Evolutionary conservation across 371 early-diverging fungal species (phyloP).

Genomic region (Apophysomyces elegans): DNA sequence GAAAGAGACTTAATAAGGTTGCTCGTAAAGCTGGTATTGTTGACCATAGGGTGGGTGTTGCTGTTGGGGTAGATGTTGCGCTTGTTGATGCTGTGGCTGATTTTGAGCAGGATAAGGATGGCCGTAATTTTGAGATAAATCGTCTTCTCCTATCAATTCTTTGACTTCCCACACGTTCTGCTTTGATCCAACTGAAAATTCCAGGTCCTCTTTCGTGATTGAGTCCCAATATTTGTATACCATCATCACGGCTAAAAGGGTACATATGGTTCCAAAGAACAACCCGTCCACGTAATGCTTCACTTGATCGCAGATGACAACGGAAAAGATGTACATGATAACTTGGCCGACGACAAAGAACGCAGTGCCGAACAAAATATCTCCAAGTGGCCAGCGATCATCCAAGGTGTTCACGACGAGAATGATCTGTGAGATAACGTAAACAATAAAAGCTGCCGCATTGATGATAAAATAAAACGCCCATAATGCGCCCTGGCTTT

Average conservation of each 20-base stretch:
- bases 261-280: slow-evolving; percentile 89
- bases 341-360: slow-evolving; percentile 87
- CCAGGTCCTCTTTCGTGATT: slow-evolving; percentile 94
- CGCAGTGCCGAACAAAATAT: slow-evolving; percentile 80
- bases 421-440: slow-evolving; percentile 86
- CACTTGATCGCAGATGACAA: slow-evolving; percentile 75
- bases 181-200: slow-evolving; percentile 89
- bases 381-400: slow-evolving; percentile 94
- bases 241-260: slow-evolving; percentile 95
- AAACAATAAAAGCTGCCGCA: slow-evolving; percentile 76
- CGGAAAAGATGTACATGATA: slow-evolving; percentile 71
- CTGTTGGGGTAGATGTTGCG: slow-evolving; percentile 20
- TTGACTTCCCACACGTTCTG: slow-evolving; percentile 90
- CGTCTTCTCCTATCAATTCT: slow-evolving; percentile 64
- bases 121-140: slow-evolving; percentile 23
- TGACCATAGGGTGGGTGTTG: slow-evolving; percentile 24
- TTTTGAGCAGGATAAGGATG: slow-evolving; percentile 13
- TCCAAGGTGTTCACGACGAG: slow-evolving; percentile 89
- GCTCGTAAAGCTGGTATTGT: slow-evolving; percentile 25
- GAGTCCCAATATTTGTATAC: slow-evolving; percentile 98
- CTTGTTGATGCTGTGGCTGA: slow-evolving; percentile 16
- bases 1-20: not conserved
- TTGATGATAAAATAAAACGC: slow-evolving; percentile 83
- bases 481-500: slow-evolving; percentile 75
- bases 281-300: slow-evolving; percentile 94